phyloP scores from a whole-genome alignment of 1,284 basidiomycete species.

The Microbotryum silenes-acaulis region DNA sequence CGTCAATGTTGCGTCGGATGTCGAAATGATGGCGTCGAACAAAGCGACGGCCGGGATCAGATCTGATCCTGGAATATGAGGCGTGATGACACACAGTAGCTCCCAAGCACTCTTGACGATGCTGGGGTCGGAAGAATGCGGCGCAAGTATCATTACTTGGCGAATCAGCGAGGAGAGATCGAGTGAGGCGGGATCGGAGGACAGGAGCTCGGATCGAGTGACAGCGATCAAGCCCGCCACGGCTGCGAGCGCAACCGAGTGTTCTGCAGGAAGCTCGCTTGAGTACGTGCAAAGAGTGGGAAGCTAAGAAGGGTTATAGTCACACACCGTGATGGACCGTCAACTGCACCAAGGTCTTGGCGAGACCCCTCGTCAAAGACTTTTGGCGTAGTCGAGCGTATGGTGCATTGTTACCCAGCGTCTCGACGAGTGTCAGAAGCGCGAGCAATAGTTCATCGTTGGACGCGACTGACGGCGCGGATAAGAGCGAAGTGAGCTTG shows the following conservation, averaged over 20 bases:
- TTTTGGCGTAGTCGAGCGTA: conserved; percentile 13
- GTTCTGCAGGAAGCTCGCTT: neutral
- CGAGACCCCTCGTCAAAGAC: conserved; percentile 9
- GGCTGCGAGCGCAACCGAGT: neutral
- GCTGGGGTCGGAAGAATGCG: too few species aligned
- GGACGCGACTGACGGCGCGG: neutral
- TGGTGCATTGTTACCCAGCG: conserved; percentile 9
- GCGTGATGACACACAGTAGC: too few species aligned
- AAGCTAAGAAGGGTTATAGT: neutral
- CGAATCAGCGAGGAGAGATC: too few species aligned
- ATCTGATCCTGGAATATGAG: too few species aligned
- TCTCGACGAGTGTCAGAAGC: conserved; percentile 5
- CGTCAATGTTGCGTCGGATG: too few species aligned
- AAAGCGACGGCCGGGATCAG: too few species aligned
- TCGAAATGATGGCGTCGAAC: too few species aligned
- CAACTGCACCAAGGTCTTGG: neutral
- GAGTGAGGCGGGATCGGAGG: too few species aligned
- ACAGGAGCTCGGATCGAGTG: neutral
- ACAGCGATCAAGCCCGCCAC: neutral
- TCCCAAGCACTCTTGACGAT: too few species aligned
- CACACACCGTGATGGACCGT: neutral
- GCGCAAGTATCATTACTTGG: too few species aligned
- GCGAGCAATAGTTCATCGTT: neutral
- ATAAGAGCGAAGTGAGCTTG: conserved; percentile 5
- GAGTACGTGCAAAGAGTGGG: neutral